Evolutionary conservation across 208 protist species (phyloP).

Genomic region (Leishmania gerbilli): DNA sequence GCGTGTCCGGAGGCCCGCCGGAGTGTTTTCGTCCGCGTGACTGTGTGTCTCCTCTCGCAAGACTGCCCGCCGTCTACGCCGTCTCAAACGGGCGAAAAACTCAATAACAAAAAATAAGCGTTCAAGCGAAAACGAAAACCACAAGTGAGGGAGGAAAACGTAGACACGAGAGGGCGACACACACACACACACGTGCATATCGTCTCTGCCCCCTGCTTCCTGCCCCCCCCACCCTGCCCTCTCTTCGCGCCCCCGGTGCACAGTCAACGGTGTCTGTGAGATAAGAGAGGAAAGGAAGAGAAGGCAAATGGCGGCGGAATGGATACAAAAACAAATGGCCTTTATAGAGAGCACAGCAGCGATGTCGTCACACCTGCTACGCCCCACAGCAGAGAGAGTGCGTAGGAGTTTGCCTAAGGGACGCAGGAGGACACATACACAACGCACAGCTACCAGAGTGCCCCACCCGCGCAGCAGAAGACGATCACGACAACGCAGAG

Average conservation of each 20-base stretch:
- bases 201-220: neutral
- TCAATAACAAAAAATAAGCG: neutral
- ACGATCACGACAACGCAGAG: neutral
- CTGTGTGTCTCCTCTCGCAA: neutral
- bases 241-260: neutral
- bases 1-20: neutral
- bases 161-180: neutral
- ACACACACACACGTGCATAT: neutral
- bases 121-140: neutral
- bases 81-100: conserved; percentile 6
- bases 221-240: neutral
- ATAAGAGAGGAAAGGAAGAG: neutral
- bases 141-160: neutral
- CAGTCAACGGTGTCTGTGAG: neutral
- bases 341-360: neutral
- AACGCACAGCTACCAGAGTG: neutral
- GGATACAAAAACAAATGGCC: neutral
- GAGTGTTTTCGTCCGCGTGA: neutral
- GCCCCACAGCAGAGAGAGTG: neutral
- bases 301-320: conserved; percentile 3
- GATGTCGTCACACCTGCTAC: neutral
- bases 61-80: neutral
- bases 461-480: neutral
- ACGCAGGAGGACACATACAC: neutral
- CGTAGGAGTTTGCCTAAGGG: neutral